Evolutionary conservation across 805 yeast genomes (phyloP).

Genomic region (Suhomyces sp.): DNA sequence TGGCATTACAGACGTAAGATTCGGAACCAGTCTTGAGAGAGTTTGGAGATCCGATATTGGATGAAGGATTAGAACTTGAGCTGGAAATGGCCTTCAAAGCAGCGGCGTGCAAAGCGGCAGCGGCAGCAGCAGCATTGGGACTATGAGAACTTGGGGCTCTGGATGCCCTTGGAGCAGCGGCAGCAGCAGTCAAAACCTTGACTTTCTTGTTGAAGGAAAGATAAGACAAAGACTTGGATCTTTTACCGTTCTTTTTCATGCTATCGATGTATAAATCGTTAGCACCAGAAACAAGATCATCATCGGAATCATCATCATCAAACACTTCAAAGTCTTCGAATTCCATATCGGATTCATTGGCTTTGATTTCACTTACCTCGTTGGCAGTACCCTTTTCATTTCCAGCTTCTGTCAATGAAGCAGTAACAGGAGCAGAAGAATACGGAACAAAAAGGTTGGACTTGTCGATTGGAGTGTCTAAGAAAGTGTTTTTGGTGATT

Average conservation of each 20-base stretch:
- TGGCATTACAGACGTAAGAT: conserved; percentile 24
- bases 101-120: conserved; percentile 71
- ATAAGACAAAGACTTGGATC: conserved; percentile 67
- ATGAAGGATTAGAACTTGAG: conserved; percentile 15
- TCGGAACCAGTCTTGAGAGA: conserved; percentile 2
- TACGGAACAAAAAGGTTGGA: conserved; percentile 62
- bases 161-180: conserved; percentile 81
- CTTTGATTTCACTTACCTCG: conserved; percentile 10
- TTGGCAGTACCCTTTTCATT: conserved; percentile 5
- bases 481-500: conserved; percentile 41
- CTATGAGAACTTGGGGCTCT: conserved; percentile 55
- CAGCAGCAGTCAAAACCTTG: conserved; percentile 66
- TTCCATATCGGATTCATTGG: conserved; percentile 41
- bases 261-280: conserved; percentile 39
- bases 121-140: conserved; percentile 69
- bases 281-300: conserved; percentile 20
- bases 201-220: conserved; percentile 49
- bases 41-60: conserved; percentile 18
- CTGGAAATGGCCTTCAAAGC: conserved; percentile 51
- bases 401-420: conserved; percentile 46
- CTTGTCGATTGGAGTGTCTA: conserved; percentile 40
- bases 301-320: conserved; percentile 36
- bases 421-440: conserved; percentile 75
- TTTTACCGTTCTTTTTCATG: conserved; percentile 47
- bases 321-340: conserved; percentile 52